phyloP scores from a whole-genome alignment of 305 asterid genomes.

The Ajuga reptans region DNA sequence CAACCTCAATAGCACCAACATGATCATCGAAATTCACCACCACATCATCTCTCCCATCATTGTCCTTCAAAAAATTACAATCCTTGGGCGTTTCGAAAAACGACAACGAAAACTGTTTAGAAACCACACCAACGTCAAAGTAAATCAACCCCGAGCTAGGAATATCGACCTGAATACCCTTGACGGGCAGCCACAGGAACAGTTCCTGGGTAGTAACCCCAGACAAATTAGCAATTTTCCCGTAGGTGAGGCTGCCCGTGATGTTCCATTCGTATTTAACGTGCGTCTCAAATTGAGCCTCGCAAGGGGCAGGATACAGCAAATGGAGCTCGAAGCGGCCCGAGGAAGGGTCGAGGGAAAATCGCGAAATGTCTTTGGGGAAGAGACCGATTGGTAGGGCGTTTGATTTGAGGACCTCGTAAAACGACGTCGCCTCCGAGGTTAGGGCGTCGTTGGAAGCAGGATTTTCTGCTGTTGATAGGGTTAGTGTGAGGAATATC shows the following conservation, averaged over 20 bases:
- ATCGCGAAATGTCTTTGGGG: slow-evolving; percentile 56
- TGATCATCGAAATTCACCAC: slow-evolving; percentile 22
- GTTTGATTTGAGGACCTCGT: slow-evolving; percentile 46
- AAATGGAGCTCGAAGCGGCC: slow-evolving; percentile 53
- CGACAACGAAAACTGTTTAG: slow-evolving; percentile 72
- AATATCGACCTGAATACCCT: slow-evolving; percentile 57
- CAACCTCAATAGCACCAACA: slow-evolving; percentile 33
- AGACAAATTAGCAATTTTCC: slow-evolving; percentile 42
- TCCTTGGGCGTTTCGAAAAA: slow-evolving; percentile 76
- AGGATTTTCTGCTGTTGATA: slow-evolving; percentile 2
- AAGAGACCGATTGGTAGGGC: slow-evolving; percentile 73
- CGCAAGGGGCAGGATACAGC: slow-evolving; percentile 46
- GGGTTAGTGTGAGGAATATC: slow-evolving; percentile 9
- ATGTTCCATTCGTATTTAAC: slow-evolving; percentile 54
- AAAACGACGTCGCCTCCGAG: slow-evolving; percentile 29
- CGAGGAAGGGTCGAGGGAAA: slow-evolving; percentile 39
- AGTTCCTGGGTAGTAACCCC: slow-evolving; percentile 75
- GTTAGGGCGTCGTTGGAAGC: neutral
- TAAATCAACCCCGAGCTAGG: slow-evolving; percentile 88
- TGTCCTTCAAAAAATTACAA: slow-evolving; percentile 32
- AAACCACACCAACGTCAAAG: slow-evolving; percentile 73
- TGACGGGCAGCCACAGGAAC: slow-evolving; percentile 78
- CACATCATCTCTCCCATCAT: slow-evolving; percentile 14
- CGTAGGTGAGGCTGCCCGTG: slow-evolving; percentile 45
- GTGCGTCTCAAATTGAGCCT: slow-evolving; percentile 66